These are phyloP conservation scores for Arabidopsis suecica DNA, from an alignment of 345 rosid species.

Conservation along the genomic window DNA sequence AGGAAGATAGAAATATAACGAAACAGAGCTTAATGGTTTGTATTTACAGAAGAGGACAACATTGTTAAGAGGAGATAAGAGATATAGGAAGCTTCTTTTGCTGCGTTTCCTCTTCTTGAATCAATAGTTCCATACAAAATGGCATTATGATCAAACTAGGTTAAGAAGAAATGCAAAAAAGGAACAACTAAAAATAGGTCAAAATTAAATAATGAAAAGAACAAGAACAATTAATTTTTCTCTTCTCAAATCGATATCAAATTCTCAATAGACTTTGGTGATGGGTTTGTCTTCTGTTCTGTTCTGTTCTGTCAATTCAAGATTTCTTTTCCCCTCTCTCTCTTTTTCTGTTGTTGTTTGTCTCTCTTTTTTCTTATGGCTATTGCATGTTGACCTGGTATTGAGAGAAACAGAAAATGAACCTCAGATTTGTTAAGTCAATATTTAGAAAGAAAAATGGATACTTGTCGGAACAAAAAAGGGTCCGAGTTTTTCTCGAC, in stretches of 20 bases:
- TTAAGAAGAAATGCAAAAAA: neutral
- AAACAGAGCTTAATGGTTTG: conserved; percentile 17
- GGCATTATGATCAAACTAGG: conserved; percentile 31
- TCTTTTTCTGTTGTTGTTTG: conserved; percentile 7
- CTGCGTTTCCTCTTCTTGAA: conserved; percentile 27
- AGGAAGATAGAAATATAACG: neutral
- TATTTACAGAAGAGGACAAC: conserved; percentile 14
- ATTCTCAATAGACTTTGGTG: conserved; percentile 19
- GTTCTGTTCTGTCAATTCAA: conserved; percentile 21
- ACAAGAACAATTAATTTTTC: neutral
- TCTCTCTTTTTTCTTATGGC: conserved; percentile 6
- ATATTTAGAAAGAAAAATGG: conserved; percentile 42
- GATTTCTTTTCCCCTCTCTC: neutral
- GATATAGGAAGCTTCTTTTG: conserved; percentile 10
- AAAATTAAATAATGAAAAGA: neutral
- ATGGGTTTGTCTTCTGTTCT: conserved; percentile 23
- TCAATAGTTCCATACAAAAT: conserved; percentile 17
- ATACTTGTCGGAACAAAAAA: conserved; percentile 32
- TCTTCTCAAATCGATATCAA: conserved; percentile 21
- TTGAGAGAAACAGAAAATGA: conserved; percentile 42
- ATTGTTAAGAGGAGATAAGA: conserved; percentile 6
- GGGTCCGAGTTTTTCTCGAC: conserved; percentile 28
- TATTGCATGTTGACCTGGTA: conserved; percentile 27
- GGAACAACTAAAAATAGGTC: neutral
- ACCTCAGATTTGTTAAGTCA: conserved; percentile 35